phyloP scores from a whole-genome alignment of 2,329 filamentous ascomycete species.

The Blumeria graminis region DNA sequence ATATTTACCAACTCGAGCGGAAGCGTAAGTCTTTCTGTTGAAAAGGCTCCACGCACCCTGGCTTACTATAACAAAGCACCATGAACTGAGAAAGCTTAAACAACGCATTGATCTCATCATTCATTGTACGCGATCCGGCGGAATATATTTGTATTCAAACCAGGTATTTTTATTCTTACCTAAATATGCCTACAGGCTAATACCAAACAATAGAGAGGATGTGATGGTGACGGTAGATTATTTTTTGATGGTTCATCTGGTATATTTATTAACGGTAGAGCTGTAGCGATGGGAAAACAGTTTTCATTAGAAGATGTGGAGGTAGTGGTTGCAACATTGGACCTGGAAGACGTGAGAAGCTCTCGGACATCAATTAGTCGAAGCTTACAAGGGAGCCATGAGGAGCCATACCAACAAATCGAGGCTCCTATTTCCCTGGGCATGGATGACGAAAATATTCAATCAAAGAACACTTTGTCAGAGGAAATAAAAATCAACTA shows the following conservation, averaged over 20 bases:
- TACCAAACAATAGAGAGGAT: constrained; percentile 14
- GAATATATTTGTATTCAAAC: constrained; percentile 37
- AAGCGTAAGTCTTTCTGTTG: neutral
- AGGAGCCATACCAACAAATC: constrained; percentile 18
- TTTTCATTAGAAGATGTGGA: constrained; percentile 30
- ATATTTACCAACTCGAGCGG: constrained; percentile 48
- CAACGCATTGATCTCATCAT: constrained; percentile 38
- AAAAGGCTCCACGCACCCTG: neutral
- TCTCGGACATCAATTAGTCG: constrained; percentile 19
- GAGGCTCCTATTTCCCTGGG: constrained; percentile 17
- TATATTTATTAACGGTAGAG: constrained; percentile 28
- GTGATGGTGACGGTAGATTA: neutral
- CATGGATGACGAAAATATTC: constrained; percentile 17
- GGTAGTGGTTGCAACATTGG: constrained; percentile 39
- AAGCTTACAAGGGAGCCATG: constrained; percentile 8
- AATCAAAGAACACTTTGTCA: constrained; percentile 19
- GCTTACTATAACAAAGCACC: constrained; percentile 24
- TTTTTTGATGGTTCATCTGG: constrained; percentile 28
- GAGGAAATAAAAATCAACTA: constrained; percentile 22
- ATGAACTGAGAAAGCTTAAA: constrained; percentile 41
- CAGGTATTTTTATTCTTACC: constrained; percentile 22
- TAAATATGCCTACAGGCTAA: constrained; percentile 26
- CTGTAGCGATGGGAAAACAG: constrained; percentile 31
- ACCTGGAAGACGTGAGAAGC: constrained; percentile 45
- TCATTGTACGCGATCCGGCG: constrained; percentile 17